Base-by-base conservation (phyloP, 192 early-diverging fungal species). In the Gonapodya sp. region DNA sequence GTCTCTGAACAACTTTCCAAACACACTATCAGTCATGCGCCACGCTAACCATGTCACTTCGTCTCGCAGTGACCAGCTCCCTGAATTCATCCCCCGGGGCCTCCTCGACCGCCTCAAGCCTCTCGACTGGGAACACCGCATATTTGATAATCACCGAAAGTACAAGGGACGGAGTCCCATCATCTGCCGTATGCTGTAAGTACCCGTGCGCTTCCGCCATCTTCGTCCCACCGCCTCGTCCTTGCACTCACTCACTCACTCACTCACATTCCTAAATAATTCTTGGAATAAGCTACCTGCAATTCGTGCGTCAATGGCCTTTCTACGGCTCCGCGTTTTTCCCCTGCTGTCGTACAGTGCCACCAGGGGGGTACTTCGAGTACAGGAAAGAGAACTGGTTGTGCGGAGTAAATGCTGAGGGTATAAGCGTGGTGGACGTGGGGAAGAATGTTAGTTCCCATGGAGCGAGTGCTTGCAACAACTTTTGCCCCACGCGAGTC, bases 341-440 rank as follows among this genome's bases (percentile, higher is more conserved):
- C 79, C 88, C 88, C 14, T 82, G 82, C 35, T 90, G 86, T 46
- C 34, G 80, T 18, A 86, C 88, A 16, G 34, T 81, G 0, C 89
- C 89, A 2, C 89, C 89, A 1, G 85, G 81, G 24, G 89, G 88
- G 36, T 91, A 87, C 78, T 91, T 91, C 79, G 89, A 91, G 80
- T 88, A 86, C 80, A 82, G 89, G 1, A 78, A 82, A 31, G 86
- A 89, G 81, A 84, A 85, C 73, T 86, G 83, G 84, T 83, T 86
- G 35, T 36, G 86, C 18, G 89, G 86, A n/a, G 82, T 91, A 35
- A 83, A 84, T 34, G 82, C 87, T 0, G 81, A 89, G 18, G 87
- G 87, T 0, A 73, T 89, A 36, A 82, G 84, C 18, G 84, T 89
- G 2, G 80, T 91, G 33, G 89, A 91, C 78, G 30, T 80, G 31